phyloP scores from a whole-genome alignment of 2,329 filamentous ascomycete species.

The Drechslerella stenobrocha region DNA sequence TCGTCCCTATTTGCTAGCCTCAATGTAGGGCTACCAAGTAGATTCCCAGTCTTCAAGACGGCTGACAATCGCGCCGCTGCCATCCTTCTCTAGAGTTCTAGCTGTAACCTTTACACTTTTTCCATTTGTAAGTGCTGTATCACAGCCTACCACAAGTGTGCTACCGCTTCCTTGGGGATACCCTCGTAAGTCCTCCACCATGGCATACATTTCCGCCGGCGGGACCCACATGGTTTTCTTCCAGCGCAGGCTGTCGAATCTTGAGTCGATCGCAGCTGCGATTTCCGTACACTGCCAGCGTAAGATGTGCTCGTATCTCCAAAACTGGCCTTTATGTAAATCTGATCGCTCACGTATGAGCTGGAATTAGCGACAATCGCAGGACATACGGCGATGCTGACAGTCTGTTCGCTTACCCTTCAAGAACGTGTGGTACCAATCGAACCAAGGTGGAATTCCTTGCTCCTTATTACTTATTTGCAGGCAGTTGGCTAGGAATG shows the following conservation, averaged over 20 bases:
- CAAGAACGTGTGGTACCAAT: constrained; percentile 6
- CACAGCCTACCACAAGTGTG: too few relatives aligned
- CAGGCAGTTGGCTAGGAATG: not conserved
- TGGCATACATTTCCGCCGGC: constrained; percentile 6
- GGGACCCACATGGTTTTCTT: constrained; percentile 13
- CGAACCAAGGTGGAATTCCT: constrained; percentile 6
- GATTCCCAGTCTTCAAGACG: too few relatives aligned
- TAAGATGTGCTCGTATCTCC: constrained; percentile 2
- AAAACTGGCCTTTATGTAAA: not conserved
- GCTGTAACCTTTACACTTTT: too few relatives aligned
- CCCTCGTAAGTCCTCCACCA: constrained; percentile 7
- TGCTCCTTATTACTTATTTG: not conserved
- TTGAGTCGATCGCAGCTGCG: constrained; percentile 12
- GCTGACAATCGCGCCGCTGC: too few relatives aligned
- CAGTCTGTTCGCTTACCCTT: not conserved
- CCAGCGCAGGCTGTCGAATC: constrained; percentile 11
- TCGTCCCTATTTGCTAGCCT: too few relatives aligned
- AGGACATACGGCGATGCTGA: not conserved
- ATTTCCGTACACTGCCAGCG: constrained; percentile 17
- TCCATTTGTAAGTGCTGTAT: too few relatives aligned
- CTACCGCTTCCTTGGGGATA: too few relatives aligned
- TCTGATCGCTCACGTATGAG: not conserved
- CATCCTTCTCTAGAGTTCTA: too few relatives aligned
- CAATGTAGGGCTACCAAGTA: too few relatives aligned
- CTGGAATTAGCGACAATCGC: too few relatives aligned